Percentiles rank a stretch among this genome's conserved stretches.
These are phyloP conservation scores for Mycena belliarum DNA, from an alignment of 768 basidiomycete genomes.

Conservation along the genomic window DNA sequence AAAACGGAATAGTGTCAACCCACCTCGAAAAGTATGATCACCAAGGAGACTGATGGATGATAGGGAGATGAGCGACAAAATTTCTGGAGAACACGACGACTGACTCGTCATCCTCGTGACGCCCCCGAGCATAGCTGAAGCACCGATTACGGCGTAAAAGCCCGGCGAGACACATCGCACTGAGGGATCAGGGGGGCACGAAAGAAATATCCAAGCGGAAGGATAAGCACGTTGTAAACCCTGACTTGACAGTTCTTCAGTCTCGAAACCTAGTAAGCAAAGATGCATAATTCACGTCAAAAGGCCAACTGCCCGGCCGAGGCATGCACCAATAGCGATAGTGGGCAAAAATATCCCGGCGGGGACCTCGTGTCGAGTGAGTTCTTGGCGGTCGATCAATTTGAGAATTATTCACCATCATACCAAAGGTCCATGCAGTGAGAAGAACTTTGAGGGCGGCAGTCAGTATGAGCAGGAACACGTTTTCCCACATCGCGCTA, in stretches of 20 bases:
- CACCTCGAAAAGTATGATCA: slow-evolving; percentile 77
- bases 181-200: slow-evolving; percentile 72
- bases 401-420: slow-evolving; percentile 52
- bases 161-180: slow-evolving; percentile 71
- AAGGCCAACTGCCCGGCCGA: slow-evolving; percentile 71
- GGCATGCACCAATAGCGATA: slow-evolving; percentile 71
- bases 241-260: slow-evolving; percentile 46
- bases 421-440: slow-evolving; percentile 79
- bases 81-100: slow-evolving; percentile 17
- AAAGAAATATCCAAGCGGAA: slow-evolving; percentile 66
- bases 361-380: slow-evolving; percentile 50
- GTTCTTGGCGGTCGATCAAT: not conserved
- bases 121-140: slow-evolving; percentile 73
- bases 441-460: slow-evolving; percentile 60
- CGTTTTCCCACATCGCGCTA: slow-evolving; percentile 64
- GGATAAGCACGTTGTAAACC: slow-evolving; percentile 67
- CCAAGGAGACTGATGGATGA: slow-evolving; percentile 56
- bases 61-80: not conserved
- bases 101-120: slow-evolving; percentile 77
- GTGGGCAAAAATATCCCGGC: slow-evolving; percentile 79
- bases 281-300: slow-evolving; percentile 48
- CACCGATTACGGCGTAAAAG: slow-evolving; percentile 77
- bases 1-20: not conserved
- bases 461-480: slow-evolving; percentile 65
- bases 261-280: not conserved